Conservation (phyloP, 116 monocot species). For the Phalaenopsis hybrid region DNA sequence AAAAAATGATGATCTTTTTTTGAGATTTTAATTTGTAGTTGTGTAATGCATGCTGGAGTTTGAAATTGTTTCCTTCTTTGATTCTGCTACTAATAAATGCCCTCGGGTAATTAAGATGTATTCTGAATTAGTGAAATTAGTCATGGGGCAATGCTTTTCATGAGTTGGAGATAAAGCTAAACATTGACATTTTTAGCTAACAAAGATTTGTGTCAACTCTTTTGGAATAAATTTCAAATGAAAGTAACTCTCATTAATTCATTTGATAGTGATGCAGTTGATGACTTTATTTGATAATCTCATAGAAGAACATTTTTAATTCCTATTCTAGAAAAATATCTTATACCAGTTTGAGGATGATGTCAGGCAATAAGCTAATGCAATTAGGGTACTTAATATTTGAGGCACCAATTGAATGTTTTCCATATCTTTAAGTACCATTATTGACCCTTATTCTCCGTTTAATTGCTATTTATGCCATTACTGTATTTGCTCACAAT, state of each 20-base stretch:
- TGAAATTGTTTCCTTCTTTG: neutral
- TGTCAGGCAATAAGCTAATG: no score
- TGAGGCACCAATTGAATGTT: no score
- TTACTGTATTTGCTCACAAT: no score
- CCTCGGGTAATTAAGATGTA: neutral
- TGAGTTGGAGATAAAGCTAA: conserved; percentile 1
- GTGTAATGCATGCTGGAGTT: neutral
- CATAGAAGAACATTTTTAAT: neutral
- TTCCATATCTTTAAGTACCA: no score
- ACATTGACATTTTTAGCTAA: neutral
- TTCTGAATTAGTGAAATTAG: neutral
- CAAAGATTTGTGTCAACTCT: neutral
- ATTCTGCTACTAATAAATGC: neutral
- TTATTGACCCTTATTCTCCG: no score
- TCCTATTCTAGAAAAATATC: neutral
- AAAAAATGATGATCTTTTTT: neutral
- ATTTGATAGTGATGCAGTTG: neutral
- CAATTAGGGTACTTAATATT: no score
- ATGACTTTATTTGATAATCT: neutral
- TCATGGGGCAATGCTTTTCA: neutral
- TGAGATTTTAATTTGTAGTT: neutral
- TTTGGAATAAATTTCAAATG: neutral
- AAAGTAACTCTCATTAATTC: neutral
- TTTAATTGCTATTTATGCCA: no score
- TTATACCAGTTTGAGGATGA: neutral